These are phyloP conservation scores for Cystofilobasidium bisporidii DNA, from an alignment of 768 basidiomycete genomes.

Conservation along the genomic window DNA sequence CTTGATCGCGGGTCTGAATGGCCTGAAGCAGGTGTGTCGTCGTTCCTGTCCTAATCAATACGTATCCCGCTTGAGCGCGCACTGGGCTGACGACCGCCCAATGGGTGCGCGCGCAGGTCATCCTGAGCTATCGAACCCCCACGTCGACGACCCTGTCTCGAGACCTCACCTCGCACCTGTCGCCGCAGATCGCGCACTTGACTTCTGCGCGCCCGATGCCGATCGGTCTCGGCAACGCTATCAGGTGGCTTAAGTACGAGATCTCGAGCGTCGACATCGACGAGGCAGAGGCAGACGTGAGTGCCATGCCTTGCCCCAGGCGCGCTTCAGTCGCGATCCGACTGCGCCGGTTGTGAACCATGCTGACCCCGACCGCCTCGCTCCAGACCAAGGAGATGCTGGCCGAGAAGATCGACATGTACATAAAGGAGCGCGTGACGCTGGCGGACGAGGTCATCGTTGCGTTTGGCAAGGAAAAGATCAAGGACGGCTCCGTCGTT, in stretches of 20 bases:
- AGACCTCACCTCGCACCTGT: constrained; percentile 82
- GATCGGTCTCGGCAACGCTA: constrained; percentile 88
- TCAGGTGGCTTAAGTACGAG: constrained; percentile 86
- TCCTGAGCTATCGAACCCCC: constrained; percentile 80
- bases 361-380: not conserved
- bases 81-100: constrained; percentile 27
- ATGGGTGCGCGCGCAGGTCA: constrained; percentile 52
- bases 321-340: not conserved
- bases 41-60: constrained; percentile 28
- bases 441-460: constrained; percentile 89
- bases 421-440: constrained; percentile 86
- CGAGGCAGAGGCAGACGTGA: constrained; percentile 85
- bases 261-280: constrained; percentile 88
- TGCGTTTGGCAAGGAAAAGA: constrained; percentile 78
- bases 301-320: constrained; percentile 33
- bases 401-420: constrained; percentile 77
- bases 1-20: constrained; percentile 80
- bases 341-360: not conserved
- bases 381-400: constrained; percentile 74
- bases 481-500: constrained; percentile 84
- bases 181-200: constrained; percentile 83
- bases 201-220: constrained; percentile 83
- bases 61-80: constrained; percentile 3
- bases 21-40: constrained; percentile 70
- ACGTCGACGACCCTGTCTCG: constrained; percentile 75